Conservation (phyloP, 176 grass and related monocot genomes). For the Zea luxurians region DNA sequence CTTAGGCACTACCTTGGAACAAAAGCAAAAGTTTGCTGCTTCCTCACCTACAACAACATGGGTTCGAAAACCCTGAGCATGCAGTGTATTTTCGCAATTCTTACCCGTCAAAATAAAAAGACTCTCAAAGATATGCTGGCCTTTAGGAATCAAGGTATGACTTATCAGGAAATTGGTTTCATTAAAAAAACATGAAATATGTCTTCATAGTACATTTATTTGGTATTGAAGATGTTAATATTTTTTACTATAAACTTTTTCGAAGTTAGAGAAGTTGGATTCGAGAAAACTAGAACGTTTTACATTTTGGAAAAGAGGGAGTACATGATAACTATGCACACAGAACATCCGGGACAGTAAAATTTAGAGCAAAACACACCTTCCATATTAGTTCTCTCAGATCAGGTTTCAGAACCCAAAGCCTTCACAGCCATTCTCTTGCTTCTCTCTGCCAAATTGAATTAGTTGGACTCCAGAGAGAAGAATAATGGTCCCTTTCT, state of each 20-base stretch:
- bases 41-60: no score
- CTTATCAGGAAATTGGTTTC: background rate
- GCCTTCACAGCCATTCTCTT: slow-evolving; percentile 87
- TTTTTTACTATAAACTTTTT: background rate
- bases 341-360: slow-evolving; percentile 18
- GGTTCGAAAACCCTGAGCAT: no score
- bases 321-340: background rate
- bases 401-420: slow-evolving; percentile 87
- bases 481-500: slow-evolving; percentile 84
- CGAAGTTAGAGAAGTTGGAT: background rate
- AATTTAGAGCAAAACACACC: slow-evolving; percentile 42
- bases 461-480: slow-evolving; percentile 88
- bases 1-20: no score
- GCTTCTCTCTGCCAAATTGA: slow-evolving; percentile 90
- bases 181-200: background rate
- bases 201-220: slow-evolving; percentile 11
- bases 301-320: background rate
- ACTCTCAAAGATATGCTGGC: no score
- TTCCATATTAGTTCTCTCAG: slow-evolving; percentile 89
- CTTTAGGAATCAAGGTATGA: no score
- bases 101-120: no score
- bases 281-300: background rate
- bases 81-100: no score
- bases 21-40: no score
- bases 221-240: background rate